Conservation (phyloP, 192 early-diverging fungal species). For the Gryganskiella cystojenkinii region DNA sequence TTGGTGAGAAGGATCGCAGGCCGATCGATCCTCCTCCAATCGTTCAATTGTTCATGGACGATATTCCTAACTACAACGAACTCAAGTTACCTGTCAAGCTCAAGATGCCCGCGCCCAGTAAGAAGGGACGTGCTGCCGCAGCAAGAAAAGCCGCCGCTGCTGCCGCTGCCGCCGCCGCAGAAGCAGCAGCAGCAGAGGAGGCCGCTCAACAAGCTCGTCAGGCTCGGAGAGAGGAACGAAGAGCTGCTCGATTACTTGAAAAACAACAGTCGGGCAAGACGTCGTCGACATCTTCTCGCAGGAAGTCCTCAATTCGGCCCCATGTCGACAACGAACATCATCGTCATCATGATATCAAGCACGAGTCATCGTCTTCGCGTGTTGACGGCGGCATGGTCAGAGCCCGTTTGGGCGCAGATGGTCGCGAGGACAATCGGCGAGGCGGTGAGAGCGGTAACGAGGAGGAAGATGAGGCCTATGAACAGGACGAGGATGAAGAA, state of each 20-base stretch:
- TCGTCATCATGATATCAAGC: too few relatives aligned
- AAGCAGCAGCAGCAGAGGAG: constrained; percentile 60
- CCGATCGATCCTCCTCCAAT: constrained; percentile 84
- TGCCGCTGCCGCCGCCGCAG: constrained; percentile 55
- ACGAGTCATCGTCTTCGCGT: too few relatives aligned
- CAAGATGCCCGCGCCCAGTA: constrained; percentile 3
- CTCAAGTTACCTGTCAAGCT: constrained; percentile 11
- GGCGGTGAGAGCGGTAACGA: constrained; percentile 4
- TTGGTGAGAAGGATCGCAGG: constrained; percentile 82
- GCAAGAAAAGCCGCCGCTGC: constrained; percentile 6
- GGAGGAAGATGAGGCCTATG: constrained; percentile 10
- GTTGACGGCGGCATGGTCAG: too few relatives aligned
- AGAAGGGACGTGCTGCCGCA: constrained; percentile 13
- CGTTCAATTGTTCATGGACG: constrained; percentile 70
- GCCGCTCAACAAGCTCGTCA: constrained; percentile 32
- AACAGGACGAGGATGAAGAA: constrained; percentile 12
- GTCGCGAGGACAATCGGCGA: background rate
- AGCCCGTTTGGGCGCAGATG: constrained; percentile 8
- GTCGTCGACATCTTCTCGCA: too few relatives aligned
- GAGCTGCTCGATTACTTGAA: background rate
- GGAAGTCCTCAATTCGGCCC: too few relatives aligned
- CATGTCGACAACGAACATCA: too few relatives aligned
- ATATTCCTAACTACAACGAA: constrained; percentile 27
- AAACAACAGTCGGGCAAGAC: constrained; percentile 53
- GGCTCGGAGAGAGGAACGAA: background rate